Evolutionary conservation across 163 green algal genomes (phyloP), one percentile per base, ranked within the genome.

Genomic region (Chlamydomonas reinhardtii): DNA sequence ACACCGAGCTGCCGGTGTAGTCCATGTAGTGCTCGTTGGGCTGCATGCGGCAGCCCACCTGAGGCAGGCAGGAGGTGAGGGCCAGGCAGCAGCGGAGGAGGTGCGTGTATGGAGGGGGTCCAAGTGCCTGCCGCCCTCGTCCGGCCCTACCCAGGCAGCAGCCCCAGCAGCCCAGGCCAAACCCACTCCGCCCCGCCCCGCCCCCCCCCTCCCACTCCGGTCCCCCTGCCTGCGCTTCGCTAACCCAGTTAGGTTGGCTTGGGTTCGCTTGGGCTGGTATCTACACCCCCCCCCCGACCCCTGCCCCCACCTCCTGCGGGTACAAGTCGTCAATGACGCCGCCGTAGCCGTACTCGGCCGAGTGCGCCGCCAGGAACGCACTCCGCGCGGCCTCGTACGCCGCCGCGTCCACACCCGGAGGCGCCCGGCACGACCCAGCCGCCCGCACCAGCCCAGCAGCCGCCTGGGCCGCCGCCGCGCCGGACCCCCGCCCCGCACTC

Each of bases 11-110:
- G 82, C 87, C 83, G 31, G 85, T 97, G 81, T 95, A 95, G 76
- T 97, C 95, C 72, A 97, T 65, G 91, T 97, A 97, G 90, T 96
- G 94, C 85, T 96, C 88, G 16, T 91, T 86, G 25, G 88, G 83
- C 24, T 85, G 34, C 88, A 97, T 94, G 81, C 93, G 92, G 54
- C 73, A 83, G n/a, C 91, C 93, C 1, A 96, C 89, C 79, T 96
- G 64, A 16, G 74, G 59, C 34, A 31, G 69, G 34, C 32, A 34
- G 69, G 19, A 54, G 34, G 20, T 34, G 69, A 31, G 32, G 48
- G n/a, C n/a, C n/a, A n/a, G n/a, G n/a, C n/a, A n/a, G n/a, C n/a
- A n/a, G n/a, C n/a, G n/a, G n/a, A n/a, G n/a, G n/a, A n/a, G n/a
- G n/a, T n/a, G n/a, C n/a, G n/a, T n/a, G n/a, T n/a, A 64, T 64